phyloP scores from a whole-genome alignment of 306 rosid genomes.

The Vigna hirtella region DNA sequence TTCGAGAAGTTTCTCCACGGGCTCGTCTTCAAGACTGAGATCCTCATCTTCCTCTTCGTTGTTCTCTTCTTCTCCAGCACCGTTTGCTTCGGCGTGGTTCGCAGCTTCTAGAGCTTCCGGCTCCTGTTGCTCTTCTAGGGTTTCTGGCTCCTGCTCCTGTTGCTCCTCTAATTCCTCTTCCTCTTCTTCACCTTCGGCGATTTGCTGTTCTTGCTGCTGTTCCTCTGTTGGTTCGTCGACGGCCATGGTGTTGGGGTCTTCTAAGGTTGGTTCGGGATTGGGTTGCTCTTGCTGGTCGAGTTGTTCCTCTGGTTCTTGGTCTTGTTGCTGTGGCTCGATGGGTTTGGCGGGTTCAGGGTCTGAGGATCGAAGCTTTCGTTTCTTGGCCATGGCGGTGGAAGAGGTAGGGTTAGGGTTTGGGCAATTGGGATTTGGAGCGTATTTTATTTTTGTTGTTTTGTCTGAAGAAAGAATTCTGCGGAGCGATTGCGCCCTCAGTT shows the following conservation, averaged over 20 bases:
- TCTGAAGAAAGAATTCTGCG: neutral
- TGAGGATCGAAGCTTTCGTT: constrained; percentile 72
- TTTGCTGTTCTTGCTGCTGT: constrained; percentile 9
- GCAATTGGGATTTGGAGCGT: neutral
- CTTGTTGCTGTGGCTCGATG: constrained; percentile 40
- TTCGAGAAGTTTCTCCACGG: constrained; percentile 72
- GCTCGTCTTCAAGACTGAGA: constrained; percentile 57
- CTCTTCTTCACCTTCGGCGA: neutral
- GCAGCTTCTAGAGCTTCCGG: constrained; percentile 31
- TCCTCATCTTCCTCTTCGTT: constrained; percentile 51
- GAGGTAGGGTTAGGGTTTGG: constrained; percentile 65
- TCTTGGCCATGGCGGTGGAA: constrained; percentile 69
- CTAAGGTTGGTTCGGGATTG: constrained; percentile 19
- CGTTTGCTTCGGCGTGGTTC: constrained; percentile 43
- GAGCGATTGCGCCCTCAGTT: constrained; percentile 8
- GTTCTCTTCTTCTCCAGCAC: constrained; percentile 22
- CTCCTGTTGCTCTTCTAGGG: constrained; percentile 3
- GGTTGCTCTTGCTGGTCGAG: constrained; percentile 35
- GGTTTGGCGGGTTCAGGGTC: constrained; percentile 57
- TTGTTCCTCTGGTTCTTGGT: constrained; percentile 5
- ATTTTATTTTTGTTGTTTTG: neutral
- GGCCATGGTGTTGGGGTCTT: constrained; percentile 46
- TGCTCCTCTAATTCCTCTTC: neutral
- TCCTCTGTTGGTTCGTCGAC: constrained; percentile 43
- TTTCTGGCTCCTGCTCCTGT: neutral